These are phyloP conservation scores for Lyophyllum atratum DNA, from an alignment of 768 basidiomycete species.

Conservation along the genomic window DNA sequence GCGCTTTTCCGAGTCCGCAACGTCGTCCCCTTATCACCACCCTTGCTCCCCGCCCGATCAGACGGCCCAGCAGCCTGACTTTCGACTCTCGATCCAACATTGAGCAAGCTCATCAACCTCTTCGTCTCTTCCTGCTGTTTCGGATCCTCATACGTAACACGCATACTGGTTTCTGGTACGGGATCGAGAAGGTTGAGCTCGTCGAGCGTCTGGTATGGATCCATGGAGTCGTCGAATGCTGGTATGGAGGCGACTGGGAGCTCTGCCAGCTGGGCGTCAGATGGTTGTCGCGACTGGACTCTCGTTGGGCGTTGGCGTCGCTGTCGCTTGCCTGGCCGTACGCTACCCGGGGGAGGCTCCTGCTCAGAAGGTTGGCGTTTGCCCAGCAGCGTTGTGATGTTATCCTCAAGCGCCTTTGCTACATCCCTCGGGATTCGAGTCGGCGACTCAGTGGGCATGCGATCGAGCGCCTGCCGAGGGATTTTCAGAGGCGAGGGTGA, in stretches of 20 bases:
- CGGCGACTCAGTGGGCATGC: slow-evolving; percentile 35
- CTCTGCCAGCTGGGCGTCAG: slow-evolving; percentile 28
- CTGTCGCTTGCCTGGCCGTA: slow-evolving; percentile 36
- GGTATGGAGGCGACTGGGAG: slow-evolving; percentile 17
- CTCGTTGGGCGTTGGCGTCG: slow-evolving; percentile 39
- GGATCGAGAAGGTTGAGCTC: slow-evolving; percentile 29
- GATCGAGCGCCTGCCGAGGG: slow-evolving; percentile 13
- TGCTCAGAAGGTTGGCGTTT: slow-evolving; percentile 57
- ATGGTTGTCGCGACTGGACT: slow-evolving; percentile 38
- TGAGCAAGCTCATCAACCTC: slow-evolving; percentile 57
- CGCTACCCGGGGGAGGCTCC: slow-evolving; percentile 17
- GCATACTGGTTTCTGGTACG: slow-evolving; percentile 46
- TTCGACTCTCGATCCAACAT: slow-evolving; percentile 25
- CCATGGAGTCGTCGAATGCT: slow-evolving; percentile 23
- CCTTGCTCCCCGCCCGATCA: slow-evolving; percentile 24
- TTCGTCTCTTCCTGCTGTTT: slow-evolving; percentile 59
- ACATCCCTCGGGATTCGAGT: slow-evolving; percentile 48
- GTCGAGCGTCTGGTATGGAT: slow-evolving; percentile 28
- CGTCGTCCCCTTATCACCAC: slow-evolving; percentile 15
- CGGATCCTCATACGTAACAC: slow-evolving; percentile 72
- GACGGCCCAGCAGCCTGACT: background rate
- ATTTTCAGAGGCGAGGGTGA: slow-evolving; percentile 58
- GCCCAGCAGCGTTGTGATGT: slow-evolving; percentile 67
- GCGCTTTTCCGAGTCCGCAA: slow-evolving; percentile 18
- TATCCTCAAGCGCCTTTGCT: slow-evolving; percentile 66